These are phyloP conservation scores for Austroboletus olivaceoglutinosus DNA, from an alignment of 1,284 basidiomycete species.

Conservation along the genomic window DNA sequence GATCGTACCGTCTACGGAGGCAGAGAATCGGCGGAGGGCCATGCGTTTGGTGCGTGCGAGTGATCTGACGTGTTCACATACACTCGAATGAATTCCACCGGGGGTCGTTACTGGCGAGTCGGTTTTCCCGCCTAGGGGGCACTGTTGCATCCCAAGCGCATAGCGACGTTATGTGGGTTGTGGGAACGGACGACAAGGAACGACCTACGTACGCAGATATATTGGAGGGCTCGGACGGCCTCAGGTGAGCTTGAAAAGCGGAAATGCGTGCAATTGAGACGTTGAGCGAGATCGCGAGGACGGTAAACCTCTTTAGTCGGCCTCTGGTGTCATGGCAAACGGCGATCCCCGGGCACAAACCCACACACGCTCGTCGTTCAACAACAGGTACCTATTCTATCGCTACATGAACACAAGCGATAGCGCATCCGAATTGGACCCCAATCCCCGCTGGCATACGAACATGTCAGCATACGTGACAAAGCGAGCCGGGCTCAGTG, in stretches of 20 bases:
- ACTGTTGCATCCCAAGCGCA: constrained; percentile 4
- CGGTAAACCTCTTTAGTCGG: constrained; percentile 2
- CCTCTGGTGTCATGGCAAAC: constrained; percentile 6
- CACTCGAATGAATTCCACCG: constrained; percentile 20
- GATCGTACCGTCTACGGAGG: constrained; percentile 66
- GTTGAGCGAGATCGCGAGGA: background rate
- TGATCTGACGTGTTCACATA: constrained; percentile 3
- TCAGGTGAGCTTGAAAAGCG: constrained; percentile 25
- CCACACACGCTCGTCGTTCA: no score
- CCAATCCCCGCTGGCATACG: background rate
- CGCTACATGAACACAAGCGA: background rate
- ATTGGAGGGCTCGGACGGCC: constrained; percentile 3
- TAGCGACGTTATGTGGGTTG: constrained; percentile 7
- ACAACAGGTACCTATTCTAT: background rate
- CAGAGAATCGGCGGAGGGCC: constrained; percentile 54
- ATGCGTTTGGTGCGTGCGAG: constrained; percentile 31
- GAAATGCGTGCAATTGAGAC: constrained; percentile 10
- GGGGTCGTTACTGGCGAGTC: constrained; percentile 10
- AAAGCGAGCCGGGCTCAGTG: constrained; percentile 9
- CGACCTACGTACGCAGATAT: constrained; percentile 12
- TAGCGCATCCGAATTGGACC: background rate
- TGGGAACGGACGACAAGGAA: constrained; percentile 11
- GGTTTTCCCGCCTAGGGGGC: constrained; percentile 4
- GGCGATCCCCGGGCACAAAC: constrained; percentile 20
- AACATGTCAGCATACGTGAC: background rate